Conservation (phyloP, 805 yeast species). For the Candida hispaniensis region DNA sequence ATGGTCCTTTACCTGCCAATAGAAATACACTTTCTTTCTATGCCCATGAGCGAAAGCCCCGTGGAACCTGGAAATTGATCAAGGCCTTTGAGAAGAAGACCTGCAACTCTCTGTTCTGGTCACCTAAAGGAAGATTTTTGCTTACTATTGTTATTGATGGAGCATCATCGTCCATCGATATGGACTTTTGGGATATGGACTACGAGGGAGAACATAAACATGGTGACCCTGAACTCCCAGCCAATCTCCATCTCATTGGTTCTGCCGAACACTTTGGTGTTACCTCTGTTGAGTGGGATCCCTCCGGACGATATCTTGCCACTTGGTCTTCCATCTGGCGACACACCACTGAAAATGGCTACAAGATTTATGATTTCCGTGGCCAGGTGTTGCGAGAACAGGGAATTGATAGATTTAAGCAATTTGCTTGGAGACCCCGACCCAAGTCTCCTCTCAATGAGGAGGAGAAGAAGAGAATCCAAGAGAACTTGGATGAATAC, state of each 20-base stretch:
- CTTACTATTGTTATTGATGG: conserved; percentile 37
- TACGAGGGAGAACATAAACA: conserved; percentile 57
- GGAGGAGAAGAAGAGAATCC: conserved; percentile 77
- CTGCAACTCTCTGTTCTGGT: conserved; percentile 68
- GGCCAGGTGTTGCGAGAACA: conserved; percentile 73
- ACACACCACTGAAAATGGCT: conserved; percentile 82
- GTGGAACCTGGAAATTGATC: conserved; percentile 49
- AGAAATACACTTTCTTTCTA: conserved; percentile 64
- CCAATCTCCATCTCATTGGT: conserved; percentile 51
- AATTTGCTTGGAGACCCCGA: conserved; percentile 95
- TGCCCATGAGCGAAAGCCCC: conserved; percentile 56
- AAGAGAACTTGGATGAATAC: conserved; percentile 81
- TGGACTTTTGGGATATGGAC: conserved; percentile 80
- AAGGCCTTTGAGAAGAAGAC: conserved; percentile 50
- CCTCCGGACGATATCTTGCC: conserved; percentile 83
- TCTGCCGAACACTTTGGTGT: conserved; percentile 62
- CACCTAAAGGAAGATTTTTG: conserved; percentile 88
- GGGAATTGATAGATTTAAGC: conserved; percentile 69
- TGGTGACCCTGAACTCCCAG: conserved; percentile 39
- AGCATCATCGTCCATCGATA: conserved; percentile 41
- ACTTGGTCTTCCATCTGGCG: conserved; percentile 83
- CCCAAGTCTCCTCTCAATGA: conserved; percentile 67
- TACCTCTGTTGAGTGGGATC: conserved; percentile 87
- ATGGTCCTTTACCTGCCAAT: conserved; percentile 21
- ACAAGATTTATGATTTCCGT: conserved; percentile 71